phyloP scores from a whole-genome alignment of 1,139 yeast species.

The Sugiyamaella castrensis region DNA sequence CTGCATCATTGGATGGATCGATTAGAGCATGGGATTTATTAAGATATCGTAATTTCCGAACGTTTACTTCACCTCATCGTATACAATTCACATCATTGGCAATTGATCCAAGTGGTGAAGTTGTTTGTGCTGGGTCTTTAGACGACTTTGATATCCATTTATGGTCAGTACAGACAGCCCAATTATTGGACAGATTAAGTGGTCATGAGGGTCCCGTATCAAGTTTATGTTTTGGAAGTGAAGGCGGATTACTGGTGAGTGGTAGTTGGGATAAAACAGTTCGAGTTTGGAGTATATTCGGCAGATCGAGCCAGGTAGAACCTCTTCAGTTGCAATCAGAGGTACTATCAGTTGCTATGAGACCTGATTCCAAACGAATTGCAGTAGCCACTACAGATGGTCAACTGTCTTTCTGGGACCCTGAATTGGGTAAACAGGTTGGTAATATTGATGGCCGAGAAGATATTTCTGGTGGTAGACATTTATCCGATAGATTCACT shows the following conservation, averaged over 20 bases:
- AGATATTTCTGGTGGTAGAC: conserved; percentile 87
- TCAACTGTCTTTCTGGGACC: conserved; percentile 76
- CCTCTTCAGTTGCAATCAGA: conserved; percentile 85
- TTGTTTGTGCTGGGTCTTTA: conserved; percentile 91
- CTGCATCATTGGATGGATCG: conserved; percentile 93
- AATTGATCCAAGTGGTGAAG: conserved; percentile 96
- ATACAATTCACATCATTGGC: conserved; percentile 87
- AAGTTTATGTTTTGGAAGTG: conserved; percentile 79
- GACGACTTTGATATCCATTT: conserved; percentile 89
- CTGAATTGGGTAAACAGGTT: conserved; percentile 74
- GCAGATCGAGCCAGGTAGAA: conserved; percentile 77
- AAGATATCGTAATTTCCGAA: conserved; percentile 89
- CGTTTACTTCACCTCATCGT: conserved; percentile 87
- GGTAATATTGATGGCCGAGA: conserved; percentile 83
- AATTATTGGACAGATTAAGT: conserved; percentile 75
- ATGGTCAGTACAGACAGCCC: conserved; percentile 98
- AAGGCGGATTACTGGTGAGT: conserved; percentile 72
- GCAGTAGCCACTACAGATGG: conserved; percentile 92
- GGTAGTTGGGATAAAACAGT: conserved; percentile 98
- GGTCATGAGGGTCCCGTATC: conserved; percentile 98
- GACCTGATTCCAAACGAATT: conserved; percentile 89
- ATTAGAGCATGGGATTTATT: conserved; percentile 96
- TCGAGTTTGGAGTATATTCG: conserved; percentile 86
- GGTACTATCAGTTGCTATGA: conserved; percentile 76
- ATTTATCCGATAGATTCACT: conserved; percentile 74